These are phyloP conservation scores for Arctostaphylos glauca DNA, from an alignment of 148 eudicot genomes.

Conservation along the genomic window DNA sequence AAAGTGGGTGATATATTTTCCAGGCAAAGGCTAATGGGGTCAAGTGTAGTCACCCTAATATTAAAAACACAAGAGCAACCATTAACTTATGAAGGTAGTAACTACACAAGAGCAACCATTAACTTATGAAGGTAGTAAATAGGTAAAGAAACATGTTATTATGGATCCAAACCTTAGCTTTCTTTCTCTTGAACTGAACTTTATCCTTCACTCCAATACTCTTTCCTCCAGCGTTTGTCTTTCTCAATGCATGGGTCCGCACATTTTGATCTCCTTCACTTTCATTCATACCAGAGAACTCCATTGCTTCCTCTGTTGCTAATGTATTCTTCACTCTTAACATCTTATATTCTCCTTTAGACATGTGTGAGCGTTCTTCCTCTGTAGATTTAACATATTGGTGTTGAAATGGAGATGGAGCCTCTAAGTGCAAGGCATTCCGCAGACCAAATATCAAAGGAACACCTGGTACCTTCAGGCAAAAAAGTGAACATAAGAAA, in stretches of 20 bases:
- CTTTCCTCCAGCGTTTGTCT: constrained; percentile 31
- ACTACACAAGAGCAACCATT: neutral
- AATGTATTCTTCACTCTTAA: constrained; percentile 32
- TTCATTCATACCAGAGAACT: constrained; percentile 35
- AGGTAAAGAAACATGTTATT: constrained; percentile 15
- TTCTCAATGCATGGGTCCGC: constrained; percentile 15
- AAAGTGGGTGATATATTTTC: neutral
- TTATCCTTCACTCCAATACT: constrained; percentile 41
- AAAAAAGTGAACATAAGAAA: constrained; percentile 2
- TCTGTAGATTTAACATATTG: constrained; percentile 61
- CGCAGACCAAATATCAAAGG: constrained; percentile 76
- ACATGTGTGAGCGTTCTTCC: constrained; percentile 63
- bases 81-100: neutral
- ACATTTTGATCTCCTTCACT: constrained; percentile 26
- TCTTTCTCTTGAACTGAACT: constrained; percentile 75
- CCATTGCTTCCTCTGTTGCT: constrained; percentile 30
- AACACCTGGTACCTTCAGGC: constrained; percentile 66
- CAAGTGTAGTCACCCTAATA: neutral
- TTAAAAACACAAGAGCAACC: neutral
- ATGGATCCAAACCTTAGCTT: constrained; percentile 52
- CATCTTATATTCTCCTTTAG: constrained; percentile 53
- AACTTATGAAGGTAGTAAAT: neutral
- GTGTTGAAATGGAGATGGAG: constrained; percentile 53
- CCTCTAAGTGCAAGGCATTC: constrained; percentile 68
- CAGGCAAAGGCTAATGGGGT: neutral